Conservation (phyloP, 768 basidiomycete species). For the Suillus decipiens region DNA sequence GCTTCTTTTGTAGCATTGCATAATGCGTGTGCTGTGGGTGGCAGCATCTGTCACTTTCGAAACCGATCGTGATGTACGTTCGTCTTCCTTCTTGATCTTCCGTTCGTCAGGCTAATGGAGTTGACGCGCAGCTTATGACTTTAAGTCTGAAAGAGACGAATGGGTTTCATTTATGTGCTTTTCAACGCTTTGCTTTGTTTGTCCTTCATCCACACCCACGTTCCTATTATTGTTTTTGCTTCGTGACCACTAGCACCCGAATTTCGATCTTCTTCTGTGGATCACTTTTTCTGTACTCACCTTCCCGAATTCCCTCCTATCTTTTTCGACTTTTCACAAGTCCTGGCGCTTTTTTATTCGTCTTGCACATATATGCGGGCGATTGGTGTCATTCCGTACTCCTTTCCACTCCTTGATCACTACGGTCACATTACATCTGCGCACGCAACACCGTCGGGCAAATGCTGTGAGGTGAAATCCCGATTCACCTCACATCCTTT, state of each 20-base stretch:
- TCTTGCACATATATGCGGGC: not conserved
- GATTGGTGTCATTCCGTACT: not conserved
- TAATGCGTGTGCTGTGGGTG: not conserved
- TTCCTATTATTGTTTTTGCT: not conserved
- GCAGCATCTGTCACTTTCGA: not conserved
- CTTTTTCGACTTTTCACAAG: not conserved
- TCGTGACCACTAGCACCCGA: not conserved
- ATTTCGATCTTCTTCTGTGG: not conserved
- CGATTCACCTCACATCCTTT: not conserved
- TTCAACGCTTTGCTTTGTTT: not conserved
- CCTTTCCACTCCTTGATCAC: too few species aligned
- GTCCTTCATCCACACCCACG: not conserved
- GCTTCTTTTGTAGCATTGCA: not conserved
- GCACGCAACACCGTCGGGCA: not conserved
- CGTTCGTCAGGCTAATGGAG: not conserved
- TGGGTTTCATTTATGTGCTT: not conserved
- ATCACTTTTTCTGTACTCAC: not conserved
- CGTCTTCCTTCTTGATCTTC: not conserved
- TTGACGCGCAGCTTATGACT: not conserved
- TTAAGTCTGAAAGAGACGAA: not conserved
- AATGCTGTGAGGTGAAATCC: not conserved
- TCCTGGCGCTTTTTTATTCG: not conserved
- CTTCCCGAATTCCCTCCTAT: not conserved
- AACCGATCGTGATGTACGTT: not conserved
- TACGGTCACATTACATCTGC: not conserved